Evolutionary conservation across 805 yeast genomes (phyloP), one percentile per base, ranked within the genome.

Genomic region (Ascoidea rubescens): DNA sequence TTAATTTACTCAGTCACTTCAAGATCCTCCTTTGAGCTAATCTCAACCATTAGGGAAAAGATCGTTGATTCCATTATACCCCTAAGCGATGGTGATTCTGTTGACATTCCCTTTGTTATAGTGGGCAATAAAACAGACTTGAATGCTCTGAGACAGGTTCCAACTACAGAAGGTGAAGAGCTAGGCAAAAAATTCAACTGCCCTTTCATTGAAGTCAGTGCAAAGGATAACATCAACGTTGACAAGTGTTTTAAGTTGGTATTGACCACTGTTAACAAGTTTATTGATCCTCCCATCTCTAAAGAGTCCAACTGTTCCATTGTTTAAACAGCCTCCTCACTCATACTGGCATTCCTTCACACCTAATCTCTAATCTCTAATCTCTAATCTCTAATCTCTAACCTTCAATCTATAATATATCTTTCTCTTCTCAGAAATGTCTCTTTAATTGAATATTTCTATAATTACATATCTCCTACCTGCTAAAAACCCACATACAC

Each of bases 1-100:
- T 67, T 90, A 47, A 86, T 87, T 48, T 89, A 87, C 67, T 84
- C 91, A 50, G 89, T 89, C 51, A 80, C 87, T 33, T 83, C 89
- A 48, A 70, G 84, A 59, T 78, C 80, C 55, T 81, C 91, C 17
- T 87, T 89, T 64, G 93, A 86, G 51, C 73, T 87, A 66, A 71
- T 89, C 49, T 80, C 78, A 53, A 73, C 84, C 46, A 83, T 90
- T 45, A 75, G 95, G 62, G 96, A 87, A 64, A 88, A 88, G 71
- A 82, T 89, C 51, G 69, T 87, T 54, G 88, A 87, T 60, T 76
- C 81, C 16, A 72, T 77, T 33, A 33, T 33, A 33, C 42, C 42
- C 10, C 14, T 31, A 16, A 74, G 74, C 57, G 74, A 74, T 60
- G 62, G 31, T 53, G 87, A 86, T 46, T 67, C 74, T 1, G 81